phyloP scores from a whole-genome alignment of 129 eudicot species.

The Ambrosia trifida region DNA sequence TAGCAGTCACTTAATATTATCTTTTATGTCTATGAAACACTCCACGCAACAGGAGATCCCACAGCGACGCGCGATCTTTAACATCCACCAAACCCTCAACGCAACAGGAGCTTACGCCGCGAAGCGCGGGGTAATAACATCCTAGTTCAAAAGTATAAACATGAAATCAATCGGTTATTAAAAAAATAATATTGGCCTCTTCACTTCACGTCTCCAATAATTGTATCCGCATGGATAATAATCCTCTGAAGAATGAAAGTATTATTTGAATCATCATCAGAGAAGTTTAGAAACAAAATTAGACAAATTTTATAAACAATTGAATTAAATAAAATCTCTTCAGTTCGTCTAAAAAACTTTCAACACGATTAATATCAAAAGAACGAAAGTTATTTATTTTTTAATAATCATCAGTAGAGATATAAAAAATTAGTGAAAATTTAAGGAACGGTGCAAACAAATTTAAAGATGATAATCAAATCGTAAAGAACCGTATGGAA shows the following conservation, averaged over 20 bases:
- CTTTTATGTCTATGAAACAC: too few species aligned
- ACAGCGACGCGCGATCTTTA: too few species aligned
- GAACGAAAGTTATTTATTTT: conserved; percentile 34
- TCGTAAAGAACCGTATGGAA: background rate
- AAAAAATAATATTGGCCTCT: background rate
- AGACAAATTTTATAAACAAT: background rate
- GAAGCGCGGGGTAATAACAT: too few species aligned
- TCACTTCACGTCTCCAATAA: conserved; percentile 50
- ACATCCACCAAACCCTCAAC: too few species aligned
- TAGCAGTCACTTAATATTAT: too few species aligned
- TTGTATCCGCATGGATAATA: conserved; percentile 34
- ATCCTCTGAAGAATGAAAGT: conserved; percentile 43
- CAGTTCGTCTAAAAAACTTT: conserved; percentile 39
- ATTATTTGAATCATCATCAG: conserved; percentile 33
- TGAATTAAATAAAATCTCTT: background rate
- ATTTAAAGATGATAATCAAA: background rate
- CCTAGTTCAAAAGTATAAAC: background rate
- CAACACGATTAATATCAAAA: conserved; percentile 22
- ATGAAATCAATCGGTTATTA: background rate
- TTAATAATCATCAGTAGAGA: conserved; percentile 34
- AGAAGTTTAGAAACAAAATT: background rate
- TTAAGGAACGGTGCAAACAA: too few species aligned
- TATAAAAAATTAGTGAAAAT: background rate
- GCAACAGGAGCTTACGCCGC: too few species aligned
- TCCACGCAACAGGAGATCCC: too few species aligned